phyloP scores from a whole-genome alignment of 129 eudicot genomes.

The Centella asiatica region DNA sequence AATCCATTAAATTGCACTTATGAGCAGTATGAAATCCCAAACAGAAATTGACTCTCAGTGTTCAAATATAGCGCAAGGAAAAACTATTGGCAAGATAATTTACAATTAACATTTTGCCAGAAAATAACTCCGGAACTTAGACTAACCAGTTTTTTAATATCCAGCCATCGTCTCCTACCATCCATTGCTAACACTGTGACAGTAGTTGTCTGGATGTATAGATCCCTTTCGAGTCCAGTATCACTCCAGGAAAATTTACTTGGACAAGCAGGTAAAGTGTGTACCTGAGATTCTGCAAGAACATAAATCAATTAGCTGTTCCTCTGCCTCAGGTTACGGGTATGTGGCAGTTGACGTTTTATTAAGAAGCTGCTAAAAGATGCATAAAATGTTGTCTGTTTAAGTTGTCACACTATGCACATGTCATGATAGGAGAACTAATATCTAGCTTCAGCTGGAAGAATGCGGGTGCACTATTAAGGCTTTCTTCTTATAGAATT shows the following conservation, averaged over 20 bases:
- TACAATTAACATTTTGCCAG: neutral
- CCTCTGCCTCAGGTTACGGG: neutral
- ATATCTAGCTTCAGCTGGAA: no score
- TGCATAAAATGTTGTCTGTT: no score
- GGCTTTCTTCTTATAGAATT: no score
- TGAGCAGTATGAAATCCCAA: neutral
- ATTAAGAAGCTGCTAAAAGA: no score
- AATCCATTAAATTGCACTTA: no score
- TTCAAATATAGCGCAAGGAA: neutral
- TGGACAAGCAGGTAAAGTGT: constrained; percentile 48
- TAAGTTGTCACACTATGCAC: no score
- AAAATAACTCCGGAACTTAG: neutral
- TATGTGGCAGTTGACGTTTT: no score
- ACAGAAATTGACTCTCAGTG: neutral
- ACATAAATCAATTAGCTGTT: constrained; percentile 5
- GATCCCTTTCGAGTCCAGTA: constrained; percentile 81
- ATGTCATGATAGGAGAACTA: no score
- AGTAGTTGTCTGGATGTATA: constrained; percentile 65
- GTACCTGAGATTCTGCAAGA: constrained; percentile 40
- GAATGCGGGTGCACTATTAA: no score
- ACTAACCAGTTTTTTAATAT: constrained; percentile 71
- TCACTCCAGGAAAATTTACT: constrained; percentile 53
- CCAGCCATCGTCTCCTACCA: constrained; percentile 97
- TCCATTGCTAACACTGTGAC: constrained; percentile 94
- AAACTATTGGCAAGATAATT: neutral